Evolutionary conservation across 352 stramenopile genomes (phyloP), one percentile per base, ranked within the genome.

Genomic region (Phytophthora ohioensis): DNA sequence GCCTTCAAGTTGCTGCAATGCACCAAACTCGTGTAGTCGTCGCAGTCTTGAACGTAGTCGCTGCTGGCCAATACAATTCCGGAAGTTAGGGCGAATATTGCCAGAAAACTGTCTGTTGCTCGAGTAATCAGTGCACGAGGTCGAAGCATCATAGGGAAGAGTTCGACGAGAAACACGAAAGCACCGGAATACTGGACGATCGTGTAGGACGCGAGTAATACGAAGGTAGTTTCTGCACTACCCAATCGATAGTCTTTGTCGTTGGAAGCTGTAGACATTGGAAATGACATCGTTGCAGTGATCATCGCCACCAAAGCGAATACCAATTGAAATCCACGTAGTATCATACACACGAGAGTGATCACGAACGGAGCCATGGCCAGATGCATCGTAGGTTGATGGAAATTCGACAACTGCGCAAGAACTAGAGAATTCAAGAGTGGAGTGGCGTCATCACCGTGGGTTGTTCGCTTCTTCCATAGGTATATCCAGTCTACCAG

Each of bases 1-100:
- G 74, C 45, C 21, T 71, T 76, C 32, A 90, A 47, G 53, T 86
- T 87, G 47, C 27, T 64, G 64, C 82, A 90, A 45, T 75, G 47
- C 53, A 82, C 63, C 49, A 78, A 57, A 38, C 34, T 41, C 10
- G 54, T 69, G 17, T 80, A 83, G 11, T 63, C 47, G 41, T 69
- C 66, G 41, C 82, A 88, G 32, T 76, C 38, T 48, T 67, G 45
- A 9, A 77, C 73, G 35, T 78, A 78, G 36, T 67, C 61, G 42
- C 71, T 75, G 8, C 10, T 51, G 5, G 55, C 55, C 46, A 88
- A 61, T 9, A 61, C 64, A 15, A 84, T 45, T 1, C 71, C 75
- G 7, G 69, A 69, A 41, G 31, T 66, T 8, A 88, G 42, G 17
- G 76, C 69, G 12, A 83, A 39, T 15, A 73, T 17, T 13, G 62